Evolutionary conservation across 108 stramenopile species (phyloP).

Genomic region (Skeletonema menzelii): DNA sequence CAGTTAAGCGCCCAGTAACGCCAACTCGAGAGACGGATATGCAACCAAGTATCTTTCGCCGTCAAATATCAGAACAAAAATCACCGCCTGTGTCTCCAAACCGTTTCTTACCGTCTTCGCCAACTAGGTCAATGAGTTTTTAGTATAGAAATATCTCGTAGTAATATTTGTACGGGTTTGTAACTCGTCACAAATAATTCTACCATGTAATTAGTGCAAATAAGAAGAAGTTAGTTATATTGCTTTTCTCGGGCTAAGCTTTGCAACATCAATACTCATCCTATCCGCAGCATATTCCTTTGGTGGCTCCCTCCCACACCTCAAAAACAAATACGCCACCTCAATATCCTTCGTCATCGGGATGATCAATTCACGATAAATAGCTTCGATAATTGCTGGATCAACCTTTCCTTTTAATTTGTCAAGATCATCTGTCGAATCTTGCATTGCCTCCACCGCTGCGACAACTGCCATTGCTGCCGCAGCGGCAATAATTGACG

Average conservation of each 20-base stretch:
- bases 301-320: slow-evolving; percentile 84
- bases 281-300: slow-evolving; percentile 71
- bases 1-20: not conserved
- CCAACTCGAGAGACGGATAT: not conserved
- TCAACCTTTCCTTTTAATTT: slow-evolving; percentile 80
- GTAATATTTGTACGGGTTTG: not conserved
- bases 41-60: not conserved
- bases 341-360: slow-evolving; percentile 98
- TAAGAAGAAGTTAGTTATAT: not conserved
- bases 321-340: slow-evolving; percentile 93
- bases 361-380: slow-evolving; percentile 95
- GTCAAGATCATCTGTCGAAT: slow-evolving; percentile 12
- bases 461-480: slow-evolving; percentile 80
- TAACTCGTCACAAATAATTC: not conserved
- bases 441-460: slow-evolving; percentile 63
- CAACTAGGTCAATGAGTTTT: not conserved
- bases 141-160: too few relatives aligned
- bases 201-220: not conserved
- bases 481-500: slow-evolving; percentile 70
- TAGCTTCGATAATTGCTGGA: slow-evolving; percentile 86
- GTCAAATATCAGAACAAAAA: not conserved
- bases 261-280: slow-evolving; percentile 63
- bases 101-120: not conserved
- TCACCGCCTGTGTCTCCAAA: not conserved
- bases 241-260: slow-evolving; percentile 16